Percentiles rank a stretch among this genome's conserved stretches.
These are phyloP conservation scores for Alternaria tenuissima DNA, from an alignment of 2,329 filamentous ascomycete genomes.

Conservation along the genomic window DNA sequence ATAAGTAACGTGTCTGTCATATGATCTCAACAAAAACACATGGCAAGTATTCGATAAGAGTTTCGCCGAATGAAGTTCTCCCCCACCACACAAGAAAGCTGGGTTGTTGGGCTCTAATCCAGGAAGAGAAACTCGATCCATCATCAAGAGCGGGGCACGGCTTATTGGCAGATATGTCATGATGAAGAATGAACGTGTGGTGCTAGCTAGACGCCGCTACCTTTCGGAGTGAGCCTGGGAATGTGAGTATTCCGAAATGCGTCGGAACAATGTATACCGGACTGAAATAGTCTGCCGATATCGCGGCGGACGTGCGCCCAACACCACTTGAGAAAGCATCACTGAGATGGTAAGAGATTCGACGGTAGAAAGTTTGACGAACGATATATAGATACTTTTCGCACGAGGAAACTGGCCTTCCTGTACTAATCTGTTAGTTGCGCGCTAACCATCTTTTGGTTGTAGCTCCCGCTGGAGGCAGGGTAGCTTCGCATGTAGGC, in stretches of 20 bases:
- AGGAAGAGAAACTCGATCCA: slow-evolving; percentile 1
- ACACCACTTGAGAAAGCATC: neutral
- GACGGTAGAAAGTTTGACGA: neutral
- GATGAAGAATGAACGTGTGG: neutral
- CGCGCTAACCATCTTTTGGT: neutral
- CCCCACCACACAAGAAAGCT: neutral
- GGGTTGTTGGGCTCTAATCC: neutral
- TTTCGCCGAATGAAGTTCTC: neutral
- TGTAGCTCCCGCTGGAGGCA: neutral
- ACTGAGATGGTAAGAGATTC: neutral
- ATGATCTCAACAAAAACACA: neutral
- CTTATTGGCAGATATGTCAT: neutral
- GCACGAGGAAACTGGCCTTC: neutral
- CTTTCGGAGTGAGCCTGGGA: slow-evolving; percentile 4
- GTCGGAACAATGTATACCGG: neutral
- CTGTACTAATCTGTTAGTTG: neutral
- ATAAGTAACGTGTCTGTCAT: neutral
- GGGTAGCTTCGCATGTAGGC: neutral
- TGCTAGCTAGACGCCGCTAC: neutral
- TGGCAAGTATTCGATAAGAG: neutral
- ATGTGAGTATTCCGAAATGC: neutral
- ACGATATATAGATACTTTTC: neutral
- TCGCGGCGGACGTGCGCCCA: neutral
- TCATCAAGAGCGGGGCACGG: slow-evolving; percentile 7
- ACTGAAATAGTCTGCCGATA: neutral